Conservation (phyloP, 2,329 filamentous ascomycete species). For the Teratosphaeria pseudoeucalypti region DNA sequence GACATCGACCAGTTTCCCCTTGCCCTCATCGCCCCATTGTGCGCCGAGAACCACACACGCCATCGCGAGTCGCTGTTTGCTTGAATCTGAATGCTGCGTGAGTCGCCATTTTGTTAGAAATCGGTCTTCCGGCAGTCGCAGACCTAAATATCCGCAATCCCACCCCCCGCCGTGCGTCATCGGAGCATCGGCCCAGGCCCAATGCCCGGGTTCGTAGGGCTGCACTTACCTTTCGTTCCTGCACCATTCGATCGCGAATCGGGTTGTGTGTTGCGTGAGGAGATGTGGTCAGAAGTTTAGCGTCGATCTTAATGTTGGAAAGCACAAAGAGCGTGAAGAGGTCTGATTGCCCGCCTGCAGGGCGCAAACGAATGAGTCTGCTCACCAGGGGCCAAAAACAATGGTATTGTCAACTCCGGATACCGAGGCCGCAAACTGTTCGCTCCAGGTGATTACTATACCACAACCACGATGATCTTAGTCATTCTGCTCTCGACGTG, state of each 20-base stretch:
- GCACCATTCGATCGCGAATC: not conserved
- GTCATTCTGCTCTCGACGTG: too few relatives aligned
- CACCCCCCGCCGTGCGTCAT: not conserved
- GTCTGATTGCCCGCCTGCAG: not conserved
- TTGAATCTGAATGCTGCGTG: not conserved
- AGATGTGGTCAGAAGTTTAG: not conserved
- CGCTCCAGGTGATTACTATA: too few relatives aligned
- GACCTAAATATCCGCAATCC: not conserved
- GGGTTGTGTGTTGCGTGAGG: not conserved
- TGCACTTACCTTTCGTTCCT: not conserved
- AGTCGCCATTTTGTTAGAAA: slow-evolving; percentile 1
- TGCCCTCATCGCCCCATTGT: slow-evolving; percentile 52
- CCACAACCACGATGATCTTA: too few relatives aligned
- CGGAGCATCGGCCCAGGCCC: not conserved
- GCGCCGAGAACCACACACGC: slow-evolving; percentile 49
- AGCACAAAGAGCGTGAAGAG: not conserved
- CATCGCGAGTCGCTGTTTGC: slow-evolving; percentile 12
- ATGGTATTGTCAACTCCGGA: too few relatives aligned
- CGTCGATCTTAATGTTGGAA: not conserved
- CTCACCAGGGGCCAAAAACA: too few relatives aligned
- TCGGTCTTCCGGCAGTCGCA: not conserved
- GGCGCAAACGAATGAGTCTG: not conserved
- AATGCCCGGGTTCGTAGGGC: not conserved
- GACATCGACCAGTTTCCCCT: slow-evolving; percentile 48
- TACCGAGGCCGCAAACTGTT: too few relatives aligned